Evolutionary conservation across 1,284 basidiomycete genomes (phyloP).

Genomic region (Microbotryum lychnidis-dioicae): DNA sequence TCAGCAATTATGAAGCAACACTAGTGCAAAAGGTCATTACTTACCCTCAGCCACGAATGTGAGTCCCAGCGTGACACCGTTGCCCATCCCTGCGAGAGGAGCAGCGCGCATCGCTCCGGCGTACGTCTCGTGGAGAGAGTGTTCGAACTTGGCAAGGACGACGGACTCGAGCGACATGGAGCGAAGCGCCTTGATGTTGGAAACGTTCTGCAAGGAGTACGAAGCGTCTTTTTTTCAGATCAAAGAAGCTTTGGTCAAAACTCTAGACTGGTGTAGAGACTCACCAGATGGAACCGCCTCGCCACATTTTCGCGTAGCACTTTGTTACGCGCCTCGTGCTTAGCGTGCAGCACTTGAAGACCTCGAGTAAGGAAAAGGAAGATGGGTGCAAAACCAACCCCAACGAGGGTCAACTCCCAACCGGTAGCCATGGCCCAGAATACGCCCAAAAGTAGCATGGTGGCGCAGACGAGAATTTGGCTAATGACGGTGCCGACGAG

Average conservation of each 20-base stretch:
- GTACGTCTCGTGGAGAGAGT: conserved; percentile 55
- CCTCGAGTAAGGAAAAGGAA: conserved; percentile 62
- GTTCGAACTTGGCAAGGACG: conserved; percentile 62
- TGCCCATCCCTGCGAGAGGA: conserved; percentile 73
- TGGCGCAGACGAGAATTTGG: conserved; percentile 60
- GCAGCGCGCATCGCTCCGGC: conserved; percentile 64
- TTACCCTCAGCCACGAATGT: conserved; percentile 71
- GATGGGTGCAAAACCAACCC: conserved; percentile 74
- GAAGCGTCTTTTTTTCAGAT: background rate
- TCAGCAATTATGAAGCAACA: background rate
- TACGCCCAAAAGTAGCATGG: conserved; percentile 76
- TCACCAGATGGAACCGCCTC: conserved; percentile 56
- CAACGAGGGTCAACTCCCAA: conserved; percentile 90
- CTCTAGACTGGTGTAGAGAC: background rate
- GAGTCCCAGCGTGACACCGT: conserved; percentile 67
- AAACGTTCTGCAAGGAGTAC: conserved; percentile 51
- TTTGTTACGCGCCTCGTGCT: conserved; percentile 73
- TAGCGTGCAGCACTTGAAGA: conserved; percentile 50
- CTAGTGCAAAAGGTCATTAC: conserved; percentile 6
- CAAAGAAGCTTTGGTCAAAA: too few species aligned
- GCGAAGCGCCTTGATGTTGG: conserved; percentile 77
- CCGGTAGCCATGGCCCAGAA: conserved; percentile 79
- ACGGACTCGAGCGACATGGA: conserved; percentile 78
- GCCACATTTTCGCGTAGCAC: conserved; percentile 72
- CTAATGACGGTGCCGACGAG: conserved; percentile 67